These are phyloP conservation scores for Fusarium begoniae DNA, from an alignment of 2,329 filamentous ascomycete genomes.

Conservation along the genomic window DNA sequence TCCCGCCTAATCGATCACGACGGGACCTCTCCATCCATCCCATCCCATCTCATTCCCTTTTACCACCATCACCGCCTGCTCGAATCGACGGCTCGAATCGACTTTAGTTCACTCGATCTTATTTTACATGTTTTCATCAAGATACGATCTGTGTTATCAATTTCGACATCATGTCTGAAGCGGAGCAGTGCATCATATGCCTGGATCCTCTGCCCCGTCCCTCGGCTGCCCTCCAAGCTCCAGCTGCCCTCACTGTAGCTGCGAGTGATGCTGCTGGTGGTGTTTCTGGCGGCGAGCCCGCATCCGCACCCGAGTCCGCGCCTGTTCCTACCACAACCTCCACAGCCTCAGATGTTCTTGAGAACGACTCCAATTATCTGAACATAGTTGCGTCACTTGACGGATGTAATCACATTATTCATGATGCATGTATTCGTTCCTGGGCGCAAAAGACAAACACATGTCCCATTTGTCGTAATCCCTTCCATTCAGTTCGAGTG, in stretches of 20 bases:
- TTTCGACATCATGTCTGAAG: conserved; percentile 59
- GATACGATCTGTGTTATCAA: conserved; percentile 47
- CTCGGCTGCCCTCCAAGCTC: conserved; percentile 37
- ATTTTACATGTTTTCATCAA: conserved; percentile 60
- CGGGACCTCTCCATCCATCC: neutral
- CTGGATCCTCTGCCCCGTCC: conserved; percentile 65
- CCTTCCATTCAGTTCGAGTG: conserved; percentile 90
- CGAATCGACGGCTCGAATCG: conserved; percentile 27
- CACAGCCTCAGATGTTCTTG: conserved; percentile 36
- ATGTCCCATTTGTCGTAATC: conserved; percentile 94
- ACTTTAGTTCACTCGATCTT: conserved; percentile 33
- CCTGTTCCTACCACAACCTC: conserved; percentile 36
- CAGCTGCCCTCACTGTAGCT: conserved; percentile 33
- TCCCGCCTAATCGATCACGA: conserved; percentile 30
- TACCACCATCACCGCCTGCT: conserved; percentile 37
- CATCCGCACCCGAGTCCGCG: conserved; percentile 20
- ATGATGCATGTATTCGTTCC: conserved; percentile 90
- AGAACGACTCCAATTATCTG: conserved; percentile 48
- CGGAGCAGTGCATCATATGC: conserved; percentile 77
- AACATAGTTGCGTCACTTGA: conserved; percentile 67
- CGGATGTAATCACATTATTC: conserved; percentile 89
- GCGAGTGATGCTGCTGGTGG: conserved; percentile 27
- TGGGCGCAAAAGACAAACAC: conserved; percentile 98
- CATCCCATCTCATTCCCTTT: conserved; percentile 20
- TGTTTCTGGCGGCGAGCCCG: conserved; percentile 37